Conservation (phyloP, 2,329 filamentous ascomycete species). For the Colletotrichum nymphaeae region DNA sequence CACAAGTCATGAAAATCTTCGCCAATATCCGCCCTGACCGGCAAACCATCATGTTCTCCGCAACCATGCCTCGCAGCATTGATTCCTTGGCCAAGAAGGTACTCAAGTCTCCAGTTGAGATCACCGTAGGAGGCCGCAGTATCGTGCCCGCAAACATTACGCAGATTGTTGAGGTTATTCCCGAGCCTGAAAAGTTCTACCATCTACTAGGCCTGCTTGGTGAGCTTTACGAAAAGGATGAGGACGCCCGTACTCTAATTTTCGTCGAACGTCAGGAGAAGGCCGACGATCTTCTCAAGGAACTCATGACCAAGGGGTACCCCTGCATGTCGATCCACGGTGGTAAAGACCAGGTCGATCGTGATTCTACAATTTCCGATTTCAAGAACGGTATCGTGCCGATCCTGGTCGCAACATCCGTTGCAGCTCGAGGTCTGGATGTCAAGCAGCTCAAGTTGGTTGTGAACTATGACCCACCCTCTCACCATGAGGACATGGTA, state of each 20-base stretch:
- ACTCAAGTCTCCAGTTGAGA: constrained; percentile 86
- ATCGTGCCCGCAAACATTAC: constrained; percentile 93
- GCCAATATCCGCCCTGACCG: constrained; percentile 90
- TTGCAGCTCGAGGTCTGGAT: constrained; percentile 93
- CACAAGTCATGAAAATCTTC: constrained; percentile 97
- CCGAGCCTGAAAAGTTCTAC: constrained; percentile 85
- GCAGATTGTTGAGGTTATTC: constrained; percentile 89
- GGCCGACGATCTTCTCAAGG: constrained; percentile 81
- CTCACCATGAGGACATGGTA: constrained; percentile 96
- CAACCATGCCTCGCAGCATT: constrained; percentile 95
- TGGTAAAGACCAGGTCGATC: constrained; percentile 92
- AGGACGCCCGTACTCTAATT: constrained; percentile 89
- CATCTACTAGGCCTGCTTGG: constrained; percentile 88
- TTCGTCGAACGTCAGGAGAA: constrained; percentile 95
- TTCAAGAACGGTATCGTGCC: constrained; percentile 94
- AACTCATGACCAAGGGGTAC: constrained; percentile 85
- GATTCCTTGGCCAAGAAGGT: constrained; percentile 91
- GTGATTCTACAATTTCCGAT: constrained; percentile 90
- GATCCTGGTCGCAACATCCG: constrained; percentile 92
- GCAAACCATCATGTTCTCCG: constrained; percentile 95
- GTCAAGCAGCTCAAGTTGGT: constrained; percentile 97
- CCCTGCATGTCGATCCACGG: constrained; percentile 95
- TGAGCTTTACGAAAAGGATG: constrained; percentile 85
- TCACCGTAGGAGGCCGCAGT: constrained; percentile 89
- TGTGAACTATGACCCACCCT: constrained; percentile 94